phyloP scores from a whole-genome alignment of 495 filamentous ascomycete genomes.

The Collariella sp. region DNA sequence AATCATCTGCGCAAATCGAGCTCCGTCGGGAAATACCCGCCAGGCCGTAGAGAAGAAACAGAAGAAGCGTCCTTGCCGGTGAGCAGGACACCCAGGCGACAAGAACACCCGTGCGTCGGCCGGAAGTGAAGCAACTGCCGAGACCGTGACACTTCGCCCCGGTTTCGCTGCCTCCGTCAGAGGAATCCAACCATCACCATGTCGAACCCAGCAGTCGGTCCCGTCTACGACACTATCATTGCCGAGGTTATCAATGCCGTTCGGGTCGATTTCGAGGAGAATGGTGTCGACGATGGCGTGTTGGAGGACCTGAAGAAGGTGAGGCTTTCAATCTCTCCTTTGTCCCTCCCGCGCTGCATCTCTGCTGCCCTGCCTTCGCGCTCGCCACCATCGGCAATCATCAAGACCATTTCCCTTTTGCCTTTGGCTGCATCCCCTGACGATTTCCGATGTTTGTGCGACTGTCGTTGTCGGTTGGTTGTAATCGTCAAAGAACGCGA shows the following conservation, averaged over 20 bases:
- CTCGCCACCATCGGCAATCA: not conserved
- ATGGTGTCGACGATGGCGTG: constrained; percentile 77
- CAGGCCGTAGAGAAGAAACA: not conserved
- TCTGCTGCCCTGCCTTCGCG: not conserved
- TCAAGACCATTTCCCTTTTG: not conserved
- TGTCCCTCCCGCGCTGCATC: constrained; percentile 10
- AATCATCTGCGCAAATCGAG: not conserved
- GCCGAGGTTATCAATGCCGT: constrained; percentile 80
- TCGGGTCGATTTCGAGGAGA: constrained; percentile 92
- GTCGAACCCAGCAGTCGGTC: constrained; percentile 53
- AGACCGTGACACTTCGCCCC: not conserved
- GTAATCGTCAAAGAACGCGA: constrained; percentile 8
- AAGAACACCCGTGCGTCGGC: not conserved
- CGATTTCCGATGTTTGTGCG: not conserved
- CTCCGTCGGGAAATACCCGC: not conserved
- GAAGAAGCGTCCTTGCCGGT: not conserved
- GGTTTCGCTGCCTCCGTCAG: not conserved
- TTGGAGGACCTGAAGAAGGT: constrained; percentile 80
- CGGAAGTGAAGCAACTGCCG: not conserved
- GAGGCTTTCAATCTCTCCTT: constrained; percentile 31
- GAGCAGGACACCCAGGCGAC: not conserved
- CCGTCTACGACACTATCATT: constrained; percentile 83
- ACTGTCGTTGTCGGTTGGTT: not conserved
- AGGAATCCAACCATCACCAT: constrained; percentile 27
- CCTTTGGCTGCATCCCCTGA: not conserved